phyloP scores from a whole-genome alignment of 2,329 filamentous ascomycete species.

The Aureobasidium mangrovei region DNA sequence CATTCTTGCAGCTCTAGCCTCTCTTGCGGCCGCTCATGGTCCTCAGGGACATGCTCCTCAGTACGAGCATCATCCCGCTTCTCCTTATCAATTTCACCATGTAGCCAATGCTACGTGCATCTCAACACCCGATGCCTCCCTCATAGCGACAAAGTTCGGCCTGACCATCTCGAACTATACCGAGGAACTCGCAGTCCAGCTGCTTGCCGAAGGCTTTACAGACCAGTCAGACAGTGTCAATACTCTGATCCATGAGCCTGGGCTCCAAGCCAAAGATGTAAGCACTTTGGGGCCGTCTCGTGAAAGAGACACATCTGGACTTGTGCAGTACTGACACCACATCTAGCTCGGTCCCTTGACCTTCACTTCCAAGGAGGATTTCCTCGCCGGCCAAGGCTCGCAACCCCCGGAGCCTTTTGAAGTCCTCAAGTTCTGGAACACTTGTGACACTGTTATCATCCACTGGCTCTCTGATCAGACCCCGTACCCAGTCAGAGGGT shows the following conservation, averaged over 20 bases:
- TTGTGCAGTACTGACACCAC: neutral
- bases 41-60: neutral
- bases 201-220: conserved; percentile 22
- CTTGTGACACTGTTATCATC: conserved; percentile 23
- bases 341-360: conserved; percentile 14
- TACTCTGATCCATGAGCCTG: conserved; percentile 21
- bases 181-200: conserved; percentile 19
- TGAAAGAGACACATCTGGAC: neutral
- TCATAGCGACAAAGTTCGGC: conserved; percentile 24
- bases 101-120: conserved; percentile 17
- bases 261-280: neutral
- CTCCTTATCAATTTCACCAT: neutral
- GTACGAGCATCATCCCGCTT: neutral
- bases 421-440: conserved; percentile 23
- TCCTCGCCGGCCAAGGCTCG: conserved; percentile 24
- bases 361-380: conserved; percentile 21
- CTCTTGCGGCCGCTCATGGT: neutral
- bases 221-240: conserved; percentile 29
- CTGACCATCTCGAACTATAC: conserved; percentile 24
- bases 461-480: conserved; percentile 24
- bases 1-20: neutral
- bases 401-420: conserved; percentile 26
- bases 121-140: conserved; percentile 19
- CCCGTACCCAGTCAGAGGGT: conserved; percentile 20
- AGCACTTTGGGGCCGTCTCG: neutral